Conservation (phyloP, 2,329 filamentous ascomycete genomes). For the Alternaria longipes region DNA sequence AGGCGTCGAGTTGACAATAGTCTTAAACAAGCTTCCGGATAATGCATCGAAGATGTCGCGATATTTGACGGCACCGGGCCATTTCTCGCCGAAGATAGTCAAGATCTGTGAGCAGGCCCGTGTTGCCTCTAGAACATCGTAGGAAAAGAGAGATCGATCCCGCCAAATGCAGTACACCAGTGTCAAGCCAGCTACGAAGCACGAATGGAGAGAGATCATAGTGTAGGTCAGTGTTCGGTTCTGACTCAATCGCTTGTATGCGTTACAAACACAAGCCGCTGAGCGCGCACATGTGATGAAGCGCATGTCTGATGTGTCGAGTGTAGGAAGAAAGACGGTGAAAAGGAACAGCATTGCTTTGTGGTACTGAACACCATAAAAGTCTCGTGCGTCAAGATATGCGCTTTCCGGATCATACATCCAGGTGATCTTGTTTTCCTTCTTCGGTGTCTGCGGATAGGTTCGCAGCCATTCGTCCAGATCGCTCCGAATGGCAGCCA, state of each 20-base stretch:
- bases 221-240: constrained; percentile 39
- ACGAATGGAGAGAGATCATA: constrained; percentile 40
- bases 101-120: constrained; percentile 36
- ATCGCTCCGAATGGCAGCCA: constrained; percentile 26
- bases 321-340: constrained; percentile 31
- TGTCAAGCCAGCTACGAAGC: constrained; percentile 39
- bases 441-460: constrained; percentile 30
- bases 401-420: constrained; percentile 40
- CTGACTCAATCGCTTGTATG: constrained; percentile 37
- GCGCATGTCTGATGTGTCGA: constrained; percentile 29
- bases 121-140: constrained; percentile 38
- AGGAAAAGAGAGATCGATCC: constrained; percentile 34
- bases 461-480: constrained; percentile 33
- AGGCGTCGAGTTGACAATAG: constrained; percentile 6
- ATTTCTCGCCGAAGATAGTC: constrained; percentile 40
- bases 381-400: constrained; percentile 35
- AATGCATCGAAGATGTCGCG: constrained; percentile 41
- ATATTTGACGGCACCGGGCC: constrained; percentile 40
- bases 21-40: constrained; percentile 30
- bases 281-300: constrained; percentile 37
- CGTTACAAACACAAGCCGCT: constrained; percentile 34
- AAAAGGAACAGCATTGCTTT: constrained; percentile 39
- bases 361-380: constrained; percentile 40
- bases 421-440: constrained; percentile 33
- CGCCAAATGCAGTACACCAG: constrained; percentile 41